Evolutionary conservation across 2,329 filamentous ascomycete species (phyloP), one percentile per base, ranked within the genome.

Genomic region (Cladosporium halotolerans): DNA sequence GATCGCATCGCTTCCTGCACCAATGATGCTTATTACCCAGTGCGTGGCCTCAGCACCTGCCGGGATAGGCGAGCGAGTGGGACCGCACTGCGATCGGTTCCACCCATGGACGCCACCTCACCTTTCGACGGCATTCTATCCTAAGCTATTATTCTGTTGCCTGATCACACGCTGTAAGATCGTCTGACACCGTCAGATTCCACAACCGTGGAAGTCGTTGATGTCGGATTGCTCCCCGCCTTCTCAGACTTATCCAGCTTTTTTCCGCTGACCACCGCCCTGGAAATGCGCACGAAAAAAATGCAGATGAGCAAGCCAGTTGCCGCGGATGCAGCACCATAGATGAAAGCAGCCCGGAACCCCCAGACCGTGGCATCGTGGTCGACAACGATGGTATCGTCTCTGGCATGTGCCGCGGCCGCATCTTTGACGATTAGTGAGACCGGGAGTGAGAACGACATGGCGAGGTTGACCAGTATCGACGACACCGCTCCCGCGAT

Each of bases 401-500:
- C 11, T 28, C 44, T 8, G 4, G 32, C 47, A 42, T 39, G 43
- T 6, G n/a, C 34, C 19, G 33, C 23, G n/a, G 46, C 53, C 14
- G 42, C 46, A 14, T 46, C 43, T 44, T 53, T 45, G 5, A 46
- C 61, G 9, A 70, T 66, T 32, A 68, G 65, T 0, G 64, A 64
- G 11, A 70, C 62, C 2, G 66, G 63, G 4, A 70, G 58, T 8
- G 65, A 60, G 44, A 70, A 68, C 1, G 67, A 65, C 57, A 70
- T 69, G 23, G 63, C 68, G 33, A 70, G 55, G 43, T 70, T 69
- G 58, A 70, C 62, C 4, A 69, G 57, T 43, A 68, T 68, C 10
- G 64, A 68, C 23, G 62, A 65, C 4, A 70, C 60, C 1, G 68
- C 68, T 18, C 68, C 68, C 3, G 64, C 65, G 4, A 70, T 55